Base-by-base conservation (phyloP, 441 rosid species). In the Erodium trifolium region DNA sequence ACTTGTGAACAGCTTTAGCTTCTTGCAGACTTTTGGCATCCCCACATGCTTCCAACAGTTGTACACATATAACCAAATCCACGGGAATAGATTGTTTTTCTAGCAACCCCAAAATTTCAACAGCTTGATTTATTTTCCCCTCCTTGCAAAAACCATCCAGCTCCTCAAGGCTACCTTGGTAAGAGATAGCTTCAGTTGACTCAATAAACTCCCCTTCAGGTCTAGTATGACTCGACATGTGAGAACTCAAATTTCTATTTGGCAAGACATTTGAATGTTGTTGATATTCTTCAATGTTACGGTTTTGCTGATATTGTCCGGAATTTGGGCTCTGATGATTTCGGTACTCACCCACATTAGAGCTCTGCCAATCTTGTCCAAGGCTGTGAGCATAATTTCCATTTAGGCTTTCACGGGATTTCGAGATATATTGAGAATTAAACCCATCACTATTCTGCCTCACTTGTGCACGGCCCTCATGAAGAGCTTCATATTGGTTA, bases 41-140 rank as follows among this genome's bases (percentile, higher is more conserved):
- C 7, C 88, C 95, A 70, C 96, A 93, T 0, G 74, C 78, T 67
- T 80, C 77, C 41, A 92, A 82, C 80, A 93, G 78, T 29, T 60
- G 74, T 70, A 86, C 70, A 57, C 78, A 79, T n/a, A 77, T 74
- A 57, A 70, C 67, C 62, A 79, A 78, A 78, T 88, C 93, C 72
- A 93, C 80, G 65, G 66, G 34, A 78, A 83, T 45, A 65, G 73
- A 51, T 65, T 70, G 69, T 67, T 78, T 73, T 60, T 75, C 86
- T 67, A 93, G 77, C 71, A 76, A 77, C 55, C 67, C 76, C 75
- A 86, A 70, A 71, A 80, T 70, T 69, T 79, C 80, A 37, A 88
- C 37, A 0, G 90, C 90, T 76, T 84, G 89, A 81, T 80, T 86
- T 66, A 83, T 80, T 70, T 87, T 88, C 35, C 82, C 86, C 60